phyloP scores from a whole-genome alignment of 2,329 filamentous ascomycete genomes.

The Phialophora expanda region DNA sequence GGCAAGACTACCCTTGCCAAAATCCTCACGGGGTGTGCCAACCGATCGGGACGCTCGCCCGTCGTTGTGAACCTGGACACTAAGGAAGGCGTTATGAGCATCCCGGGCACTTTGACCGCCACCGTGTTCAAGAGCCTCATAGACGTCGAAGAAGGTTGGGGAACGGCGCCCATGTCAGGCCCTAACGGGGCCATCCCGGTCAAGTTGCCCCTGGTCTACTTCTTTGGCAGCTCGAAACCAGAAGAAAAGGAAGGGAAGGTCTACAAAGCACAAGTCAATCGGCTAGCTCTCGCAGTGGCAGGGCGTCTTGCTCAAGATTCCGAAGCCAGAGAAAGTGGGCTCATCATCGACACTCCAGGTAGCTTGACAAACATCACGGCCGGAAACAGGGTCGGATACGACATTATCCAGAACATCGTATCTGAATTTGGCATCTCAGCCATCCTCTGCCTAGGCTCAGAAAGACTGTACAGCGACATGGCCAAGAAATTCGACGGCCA shows the following conservation, averaged over 20 bases:
- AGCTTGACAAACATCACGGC: slow-evolving; percentile 60
- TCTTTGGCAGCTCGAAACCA: slow-evolving; percentile 70
- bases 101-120: slow-evolving; percentile 82
- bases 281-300: slow-evolving; percentile 78
- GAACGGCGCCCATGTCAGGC: slow-evolving; percentile 86
- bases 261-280: slow-evolving; percentile 75
- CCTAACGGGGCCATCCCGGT: slow-evolving; percentile 80
- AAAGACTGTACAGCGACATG: slow-evolving; percentile 76
- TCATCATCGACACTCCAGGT: slow-evolving; percentile 84
- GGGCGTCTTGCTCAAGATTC: slow-evolving; percentile 77
- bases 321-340: slow-evolving; percentile 72
- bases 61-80: slow-evolving; percentile 85
- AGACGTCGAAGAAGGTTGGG: slow-evolving; percentile 88
- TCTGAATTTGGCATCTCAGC: slow-evolving; percentile 76
- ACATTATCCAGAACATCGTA: slow-evolving; percentile 79
- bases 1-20: slow-evolving; percentile 85
- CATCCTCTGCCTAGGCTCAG: slow-evolving; percentile 80
- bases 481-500: slow-evolving; percentile 67
- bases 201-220: slow-evolving; percentile 89
- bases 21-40: slow-evolving; percentile 79
- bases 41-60: slow-evolving; percentile 73
- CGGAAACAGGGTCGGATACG: slow-evolving; percentile 67
- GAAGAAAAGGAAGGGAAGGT: slow-evolving; percentile 71
- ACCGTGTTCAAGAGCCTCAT: slow-evolving; percentile 86
- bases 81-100: slow-evolving; percentile 74